Percentiles rank a stretch among this genome's conserved stretches.
Evolutionary conservation across 352 stramenopile genomes (phyloP).

Genomic region (Phytophthora tubulina): DNA sequence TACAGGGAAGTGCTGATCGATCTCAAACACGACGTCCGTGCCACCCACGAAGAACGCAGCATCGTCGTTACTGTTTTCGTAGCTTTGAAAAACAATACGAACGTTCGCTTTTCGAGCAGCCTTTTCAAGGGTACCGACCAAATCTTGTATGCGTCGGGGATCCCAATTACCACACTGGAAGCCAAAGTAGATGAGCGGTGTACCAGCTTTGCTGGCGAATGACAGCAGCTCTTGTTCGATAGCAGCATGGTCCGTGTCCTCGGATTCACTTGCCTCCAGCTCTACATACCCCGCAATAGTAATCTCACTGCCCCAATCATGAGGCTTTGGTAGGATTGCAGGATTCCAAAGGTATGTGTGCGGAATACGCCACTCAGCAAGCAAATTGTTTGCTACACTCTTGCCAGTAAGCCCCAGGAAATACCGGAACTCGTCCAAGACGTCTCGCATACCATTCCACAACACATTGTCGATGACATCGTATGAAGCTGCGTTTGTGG

Average conservation of each 20-base stretch:
- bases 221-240: conserved; percentile 40
- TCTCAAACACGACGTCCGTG: conserved; percentile 56
- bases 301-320: conserved; percentile 72
- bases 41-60: conserved; percentile 44
- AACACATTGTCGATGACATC: conserved; percentile 62
- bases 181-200: conserved; percentile 62
- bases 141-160: conserved; percentile 41
- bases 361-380: conserved; percentile 62
- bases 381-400: conserved; percentile 46
- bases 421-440: conserved; percentile 68
- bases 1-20: conserved; percentile 51
- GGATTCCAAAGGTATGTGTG: conserved; percentile 84
- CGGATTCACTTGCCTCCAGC: conserved; percentile 34
- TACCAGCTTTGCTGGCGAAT: conserved; percentile 27
- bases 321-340: conserved; percentile 61
- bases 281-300: conserved; percentile 65
- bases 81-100: conserved; percentile 71
- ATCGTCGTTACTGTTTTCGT: conserved; percentile 43
- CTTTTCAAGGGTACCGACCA: conserved; percentile 55
- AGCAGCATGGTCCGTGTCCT: conserved; percentile 22
- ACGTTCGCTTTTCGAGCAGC: conserved; percentile 49
- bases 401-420: conserved; percentile 61
- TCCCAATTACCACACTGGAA: conserved; percentile 65
- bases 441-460: conserved; percentile 55
- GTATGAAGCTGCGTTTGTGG: conserved; percentile 63